Conservation (phyloP, 805 yeast species). For the Schwanniomyces polymorphus region DNA sequence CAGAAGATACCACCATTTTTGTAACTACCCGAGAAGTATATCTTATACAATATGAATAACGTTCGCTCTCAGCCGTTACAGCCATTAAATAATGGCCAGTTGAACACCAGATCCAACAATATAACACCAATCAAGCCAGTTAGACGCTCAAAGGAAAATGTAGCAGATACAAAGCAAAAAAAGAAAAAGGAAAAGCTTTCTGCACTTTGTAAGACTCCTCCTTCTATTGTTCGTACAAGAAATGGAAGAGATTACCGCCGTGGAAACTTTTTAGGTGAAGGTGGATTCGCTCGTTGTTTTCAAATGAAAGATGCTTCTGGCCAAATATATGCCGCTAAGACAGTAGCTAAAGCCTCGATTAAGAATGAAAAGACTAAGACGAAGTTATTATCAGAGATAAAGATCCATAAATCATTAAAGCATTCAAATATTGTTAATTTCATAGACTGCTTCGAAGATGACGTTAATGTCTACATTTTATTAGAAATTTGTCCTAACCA, state of each 20-base stretch:
- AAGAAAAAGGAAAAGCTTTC: constrained; percentile 89
- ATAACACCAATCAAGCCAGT: constrained; percentile 30
- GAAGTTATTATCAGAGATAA: constrained; percentile 87
- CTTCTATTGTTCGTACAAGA: constrained; percentile 85
- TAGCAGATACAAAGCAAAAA: constrained; percentile 34
- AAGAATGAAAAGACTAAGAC: constrained; percentile 86
- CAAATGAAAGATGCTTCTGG: constrained; percentile 93
- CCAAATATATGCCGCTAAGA: constrained; percentile 89
- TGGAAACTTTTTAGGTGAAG: constrained; percentile 92
- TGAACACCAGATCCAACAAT: constrained; percentile 44
- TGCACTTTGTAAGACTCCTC: constrained; percentile 94
- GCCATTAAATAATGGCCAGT: constrained; percentile 53
- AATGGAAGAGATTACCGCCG: constrained; percentile 87
- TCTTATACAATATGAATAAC: constrained; percentile 15
- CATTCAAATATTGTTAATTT: constrained; percentile 92
- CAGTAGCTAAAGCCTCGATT: constrained; percentile 94
- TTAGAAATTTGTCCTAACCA: constrained; percentile 95
- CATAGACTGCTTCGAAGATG: constrained; percentile 96
- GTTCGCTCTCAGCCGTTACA: constrained; percentile 52
- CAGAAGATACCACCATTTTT: neutral
- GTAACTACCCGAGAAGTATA: neutral
- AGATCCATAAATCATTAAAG: constrained; percentile 85
- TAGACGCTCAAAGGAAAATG: constrained; percentile 24
- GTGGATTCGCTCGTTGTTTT: constrained; percentile 98
- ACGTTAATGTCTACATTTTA: constrained; percentile 86